phyloP scores from a whole-genome alignment of 2,329 filamentous ascomycete genomes.

The Drechslerella coelobrocha region DNA sequence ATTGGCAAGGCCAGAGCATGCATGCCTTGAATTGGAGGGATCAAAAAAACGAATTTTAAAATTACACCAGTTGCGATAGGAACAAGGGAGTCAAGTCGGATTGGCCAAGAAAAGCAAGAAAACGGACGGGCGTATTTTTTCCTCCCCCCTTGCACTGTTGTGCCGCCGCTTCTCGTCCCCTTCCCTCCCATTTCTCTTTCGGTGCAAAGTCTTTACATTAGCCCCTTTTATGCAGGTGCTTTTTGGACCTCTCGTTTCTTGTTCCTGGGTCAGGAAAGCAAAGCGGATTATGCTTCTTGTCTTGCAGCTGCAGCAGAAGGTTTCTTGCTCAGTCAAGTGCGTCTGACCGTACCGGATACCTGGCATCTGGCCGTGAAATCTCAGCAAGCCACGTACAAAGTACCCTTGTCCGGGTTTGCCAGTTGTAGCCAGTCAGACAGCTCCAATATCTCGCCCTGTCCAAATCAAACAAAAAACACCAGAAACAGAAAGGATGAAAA shows the following conservation, averaged over 20 bases:
- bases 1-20: background rate
- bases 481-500: conserved; percentile 1
- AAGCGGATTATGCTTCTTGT: background rate
- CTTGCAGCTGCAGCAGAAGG: background rate
- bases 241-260: conserved; percentile 13
- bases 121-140: conserved; percentile 26
- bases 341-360: conserved; percentile 2
- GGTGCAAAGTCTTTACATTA: background rate
- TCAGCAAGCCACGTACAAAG: conserved; percentile 50
- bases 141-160: background rate
- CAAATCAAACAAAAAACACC: conserved; percentile 31
- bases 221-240: conserved; percentile 49
- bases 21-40: conserved; percentile 13
- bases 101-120: conserved; percentile 35
- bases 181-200: background rate
- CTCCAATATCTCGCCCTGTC: conserved; percentile 45
- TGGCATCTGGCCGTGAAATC: conserved; percentile 35
- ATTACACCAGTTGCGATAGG: conserved; percentile 50
- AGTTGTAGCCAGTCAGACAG: conserved; percentile 22
- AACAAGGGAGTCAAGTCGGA: conserved; percentile 16
- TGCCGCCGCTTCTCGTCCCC: conserved; percentile 17
- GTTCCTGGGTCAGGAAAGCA: background rate
- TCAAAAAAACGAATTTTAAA: conserved; percentile 52
- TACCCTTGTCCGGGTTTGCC: conserved; percentile 19
- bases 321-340: conserved; percentile 2